Conservation (phyloP, 2,329 filamentous ascomycete species). For the Pseudogymnoascus sp. region DNA sequence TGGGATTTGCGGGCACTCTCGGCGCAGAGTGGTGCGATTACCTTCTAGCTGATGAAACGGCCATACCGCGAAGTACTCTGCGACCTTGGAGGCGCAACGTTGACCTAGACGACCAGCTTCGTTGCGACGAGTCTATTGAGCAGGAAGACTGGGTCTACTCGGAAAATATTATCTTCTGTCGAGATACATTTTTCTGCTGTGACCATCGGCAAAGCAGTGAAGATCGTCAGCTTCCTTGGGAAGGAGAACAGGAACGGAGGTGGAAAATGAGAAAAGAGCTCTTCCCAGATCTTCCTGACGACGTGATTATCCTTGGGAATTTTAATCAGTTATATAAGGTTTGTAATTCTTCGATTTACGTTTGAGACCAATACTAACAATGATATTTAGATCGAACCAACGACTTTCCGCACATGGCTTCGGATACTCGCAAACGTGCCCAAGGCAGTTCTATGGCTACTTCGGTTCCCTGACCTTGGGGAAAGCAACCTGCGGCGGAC, state of each 20-base stretch:
- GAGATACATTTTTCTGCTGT: slow-evolving; percentile 96
- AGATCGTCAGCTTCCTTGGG: slow-evolving; percentile 67
- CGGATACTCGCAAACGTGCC: slow-evolving; percentile 80
- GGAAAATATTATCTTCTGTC: slow-evolving; percentile 92
- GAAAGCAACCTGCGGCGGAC: slow-evolving; percentile 78
- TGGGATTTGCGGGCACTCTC: slow-evolving; percentile 94
- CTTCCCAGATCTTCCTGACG: slow-evolving; percentile 75
- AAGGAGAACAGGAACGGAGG: slow-evolving; percentile 69
- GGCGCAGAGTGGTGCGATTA: slow-evolving; percentile 99
- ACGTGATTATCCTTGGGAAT: slow-evolving; percentile 87
- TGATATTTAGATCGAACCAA: slow-evolving; percentile 74
- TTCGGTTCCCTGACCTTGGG: slow-evolving; percentile 92
- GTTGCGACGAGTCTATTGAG: slow-evolving; percentile 54
- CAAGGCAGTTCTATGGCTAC: slow-evolving; percentile 85
- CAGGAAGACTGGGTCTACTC: slow-evolving; percentile 85
- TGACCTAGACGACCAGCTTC: slow-evolving; percentile 60
- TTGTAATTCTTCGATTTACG: slow-evolving; percentile 24
- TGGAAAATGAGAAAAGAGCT: slow-evolving; percentile 92
- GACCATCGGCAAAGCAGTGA: slow-evolving; percentile 84
- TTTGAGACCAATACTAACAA: slow-evolving; percentile 5
- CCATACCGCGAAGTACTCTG: slow-evolving; percentile 74
- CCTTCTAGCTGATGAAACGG: slow-evolving; percentile 80
- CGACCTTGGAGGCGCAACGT: slow-evolving; percentile 72
- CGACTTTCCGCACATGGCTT: slow-evolving; percentile 91
- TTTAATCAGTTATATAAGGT: slow-evolving; percentile 99